These are phyloP conservation scores for Sistotremastrum niveocremeum DNA, from an alignment of 768 basidiomycete species.

Conservation along the genomic window DNA sequence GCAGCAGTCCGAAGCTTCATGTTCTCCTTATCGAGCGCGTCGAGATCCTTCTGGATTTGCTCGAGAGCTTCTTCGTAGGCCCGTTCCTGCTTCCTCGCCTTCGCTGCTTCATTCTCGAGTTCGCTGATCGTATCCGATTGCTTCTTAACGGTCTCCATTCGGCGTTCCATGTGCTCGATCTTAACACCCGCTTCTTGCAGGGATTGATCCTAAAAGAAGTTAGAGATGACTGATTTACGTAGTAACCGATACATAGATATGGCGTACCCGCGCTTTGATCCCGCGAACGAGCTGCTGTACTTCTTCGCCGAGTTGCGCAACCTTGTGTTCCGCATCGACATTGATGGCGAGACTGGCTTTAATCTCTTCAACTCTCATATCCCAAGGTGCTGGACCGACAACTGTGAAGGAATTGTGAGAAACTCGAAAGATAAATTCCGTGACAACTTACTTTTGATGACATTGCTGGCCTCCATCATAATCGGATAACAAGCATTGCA, in stretches of 20 bases:
- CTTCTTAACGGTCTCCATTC: conserved; percentile 83
- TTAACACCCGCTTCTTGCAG: conserved; percentile 85
- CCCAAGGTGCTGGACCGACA: conserved; percentile 73
- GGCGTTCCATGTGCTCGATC: conserved; percentile 89
- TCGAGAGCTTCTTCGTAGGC: conserved; percentile 91
- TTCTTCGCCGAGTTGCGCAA: conserved; percentile 77
- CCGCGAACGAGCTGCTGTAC: conserved; percentile 76
- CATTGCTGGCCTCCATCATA: conserved; percentile 62
- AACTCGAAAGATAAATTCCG: not conserved
- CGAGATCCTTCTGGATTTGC: conserved; percentile 80
- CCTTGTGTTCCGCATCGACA: conserved; percentile 83
- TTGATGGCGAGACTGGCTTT: conserved; percentile 75
- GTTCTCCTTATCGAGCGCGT: conserved; percentile 79
- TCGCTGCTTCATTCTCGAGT: conserved; percentile 67
- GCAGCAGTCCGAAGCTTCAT: conserved; percentile 60
- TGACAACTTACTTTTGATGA: conserved; percentile 55
- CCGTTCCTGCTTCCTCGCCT: conserved; percentile 77
- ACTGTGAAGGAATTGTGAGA: conserved; percentile 26
- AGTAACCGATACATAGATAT: no score
- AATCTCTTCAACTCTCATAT: conserved; percentile 67
- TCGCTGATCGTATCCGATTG: conserved; percentile 75
- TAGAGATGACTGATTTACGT: not conserved
- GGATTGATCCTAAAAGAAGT: conserved; percentile 55
- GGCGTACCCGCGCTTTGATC: conserved; percentile 42
- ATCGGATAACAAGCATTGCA: conserved; percentile 56